Evolutionary conservation across 768 basidiomycete genomes (phyloP), one percentile per base, ranked within the genome.

Genomic region (Hypsizygus marmoreus): DNA sequence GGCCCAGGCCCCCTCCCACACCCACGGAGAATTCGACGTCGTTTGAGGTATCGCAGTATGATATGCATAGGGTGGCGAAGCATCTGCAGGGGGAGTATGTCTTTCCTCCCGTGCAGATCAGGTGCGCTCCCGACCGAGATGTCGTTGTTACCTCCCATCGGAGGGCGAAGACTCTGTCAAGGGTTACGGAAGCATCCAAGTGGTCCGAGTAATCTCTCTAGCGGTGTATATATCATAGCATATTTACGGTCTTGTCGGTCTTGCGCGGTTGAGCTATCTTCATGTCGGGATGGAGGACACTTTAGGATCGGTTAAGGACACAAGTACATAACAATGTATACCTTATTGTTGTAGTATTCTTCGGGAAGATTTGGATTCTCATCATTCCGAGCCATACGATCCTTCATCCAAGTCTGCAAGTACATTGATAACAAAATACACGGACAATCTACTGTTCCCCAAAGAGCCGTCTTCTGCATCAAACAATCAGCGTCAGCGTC

Each of bases 401-500:
- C 4, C 19, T 30, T 30, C 19, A 16, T n/a, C 8, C 19, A 25
- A 20, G 16, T 30, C 17, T 51, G 47, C 36, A 31, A 41, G 28
- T 24, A 29, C 26, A 45, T 25, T 26, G 36, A 36, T 45, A 28
- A 47, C 10, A 30, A 36, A n/a, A 10, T 31, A 44, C 23, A 25
- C 17, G 16, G 23, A 23, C 13, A 17, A 37, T n/a, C 50, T 60
- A 68, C 10, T 57, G 44, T 39, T 86, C 84, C 34, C 85, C 86
- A 52, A 89, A 83, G 20, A 87, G 54, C 19, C 85, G 76, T 63
- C 79, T 84, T 56, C 87, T 88, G 49, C 30, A 38, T 31, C 26
- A 37, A 38, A 47, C 39, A 24, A 31, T 55, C 28, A 37, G 25
- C 16, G 8, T 40, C 1, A 34, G 16, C 38, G 10, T 20, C 35